phyloP scores from a whole-genome alignment of 2,329 filamentous ascomycete species.

The Colletotrichum sp. region DNA sequence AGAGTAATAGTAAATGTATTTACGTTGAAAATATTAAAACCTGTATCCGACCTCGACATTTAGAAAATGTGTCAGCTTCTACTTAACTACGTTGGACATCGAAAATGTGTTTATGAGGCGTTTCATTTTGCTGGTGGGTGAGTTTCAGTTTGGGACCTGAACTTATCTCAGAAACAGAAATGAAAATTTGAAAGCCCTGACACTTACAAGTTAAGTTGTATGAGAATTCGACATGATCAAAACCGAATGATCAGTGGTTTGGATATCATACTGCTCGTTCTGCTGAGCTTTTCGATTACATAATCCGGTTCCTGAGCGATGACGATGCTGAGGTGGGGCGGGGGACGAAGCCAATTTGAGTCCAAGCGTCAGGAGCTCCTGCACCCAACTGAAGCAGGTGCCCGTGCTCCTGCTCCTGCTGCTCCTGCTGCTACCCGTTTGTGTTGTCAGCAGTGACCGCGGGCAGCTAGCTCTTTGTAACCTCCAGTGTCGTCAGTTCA shows the following conservation, averaged over 20 bases:
- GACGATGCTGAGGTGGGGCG: background rate
- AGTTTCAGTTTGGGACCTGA: too few species aligned
- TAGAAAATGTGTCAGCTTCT: too few species aligned
- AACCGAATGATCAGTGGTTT: background rate
- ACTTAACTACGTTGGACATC: rapidly evolving
- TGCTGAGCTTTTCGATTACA: background rate
- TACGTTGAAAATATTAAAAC: too few species aligned
- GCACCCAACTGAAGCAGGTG: background rate
- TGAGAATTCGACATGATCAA: too few species aligned
- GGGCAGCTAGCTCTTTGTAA: background rate
- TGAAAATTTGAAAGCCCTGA: too few species aligned
- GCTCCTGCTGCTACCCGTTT: background rate
- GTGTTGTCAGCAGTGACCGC: background rate
- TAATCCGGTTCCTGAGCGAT: background rate
- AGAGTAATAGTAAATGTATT: rapidly evolving
- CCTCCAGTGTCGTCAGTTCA: background rate
- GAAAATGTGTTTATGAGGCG: too few species aligned
- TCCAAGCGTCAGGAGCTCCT: background rate
- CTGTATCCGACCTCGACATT: rapidly evolving
- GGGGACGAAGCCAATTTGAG: background rate
- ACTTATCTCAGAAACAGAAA: rapidly evolving
- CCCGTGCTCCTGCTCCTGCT: background rate
- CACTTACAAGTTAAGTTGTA: too few species aligned
- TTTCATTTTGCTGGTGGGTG: too few species aligned
- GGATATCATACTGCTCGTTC: background rate